Evolutionary conservation across 768 basidiomycete species (phyloP).

Genomic region (Dictyophora rubrovolvata): DNA sequence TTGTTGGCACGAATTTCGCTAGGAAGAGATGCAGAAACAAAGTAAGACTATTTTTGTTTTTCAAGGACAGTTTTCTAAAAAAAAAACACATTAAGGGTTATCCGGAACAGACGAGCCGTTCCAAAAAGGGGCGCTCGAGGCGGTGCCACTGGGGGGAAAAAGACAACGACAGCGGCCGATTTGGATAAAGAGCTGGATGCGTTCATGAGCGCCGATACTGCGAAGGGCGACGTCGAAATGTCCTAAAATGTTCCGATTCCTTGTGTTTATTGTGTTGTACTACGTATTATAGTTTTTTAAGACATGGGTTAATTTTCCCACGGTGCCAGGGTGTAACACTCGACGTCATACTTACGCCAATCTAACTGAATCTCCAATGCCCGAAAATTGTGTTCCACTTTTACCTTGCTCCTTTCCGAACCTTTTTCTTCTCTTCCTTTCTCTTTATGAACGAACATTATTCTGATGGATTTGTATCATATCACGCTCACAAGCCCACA

Average conservation of each 20-base stretch:
- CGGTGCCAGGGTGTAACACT: neutral
- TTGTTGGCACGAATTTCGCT: slow-evolving; percentile 42
- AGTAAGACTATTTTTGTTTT: neutral
- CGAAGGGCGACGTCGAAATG: slow-evolving; percentile 46
- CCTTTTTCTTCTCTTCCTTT: neutral
- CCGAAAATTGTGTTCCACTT: neutral
- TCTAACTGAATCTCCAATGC: neutral
- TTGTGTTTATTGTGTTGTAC: neutral
- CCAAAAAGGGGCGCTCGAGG: slow-evolving; percentile 25
- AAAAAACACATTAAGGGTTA: neutral
- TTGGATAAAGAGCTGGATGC: slow-evolving; percentile 83
- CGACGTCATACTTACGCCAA: neutral
- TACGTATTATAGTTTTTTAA: neutral
- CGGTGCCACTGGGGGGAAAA: slow-evolving; percentile 26
- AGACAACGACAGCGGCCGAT: slow-evolving; percentile 69
- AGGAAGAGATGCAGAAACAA: neutral
- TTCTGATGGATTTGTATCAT: neutral
- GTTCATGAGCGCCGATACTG: slow-evolving; percentile 56
- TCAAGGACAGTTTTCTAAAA: neutral
- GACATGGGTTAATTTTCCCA: neutral
- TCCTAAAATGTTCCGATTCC: slow-evolving; percentile 12
- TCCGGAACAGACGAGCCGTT: slow-evolving; percentile 1
- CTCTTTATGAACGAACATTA: neutral
- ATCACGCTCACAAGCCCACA: neutral
- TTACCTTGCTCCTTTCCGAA: neutral